A percentile compares a stretch with the other conserved stretches of the same genome.
phyloP scores from a whole-genome alignment of 139 green algal genomes.

The Haematococcus lacustris region DNA sequence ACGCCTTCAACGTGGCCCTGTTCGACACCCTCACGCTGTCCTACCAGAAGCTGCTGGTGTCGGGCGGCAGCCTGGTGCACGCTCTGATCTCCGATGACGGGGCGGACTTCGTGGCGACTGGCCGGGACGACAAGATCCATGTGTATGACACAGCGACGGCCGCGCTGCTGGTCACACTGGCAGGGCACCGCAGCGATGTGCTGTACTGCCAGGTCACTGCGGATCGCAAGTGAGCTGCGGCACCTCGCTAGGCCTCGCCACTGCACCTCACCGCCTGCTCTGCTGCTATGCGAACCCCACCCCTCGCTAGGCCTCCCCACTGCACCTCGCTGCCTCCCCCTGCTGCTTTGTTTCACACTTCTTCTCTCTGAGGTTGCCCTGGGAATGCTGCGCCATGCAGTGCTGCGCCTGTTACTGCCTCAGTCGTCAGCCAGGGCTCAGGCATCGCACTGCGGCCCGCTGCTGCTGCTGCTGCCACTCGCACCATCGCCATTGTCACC shows the following conservation, averaged over 20 bases:
- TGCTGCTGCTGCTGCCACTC: no score
- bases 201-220: slow-evolving; percentile 15
- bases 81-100: slow-evolving; percentile 19
- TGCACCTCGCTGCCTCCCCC: background rate
- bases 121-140: slow-evolving; percentile 27
- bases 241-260: background rate
- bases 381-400: background rate
- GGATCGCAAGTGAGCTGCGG: background rate
- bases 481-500: background rate
- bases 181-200: slow-evolving; percentile 21
- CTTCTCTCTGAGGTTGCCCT: no score
- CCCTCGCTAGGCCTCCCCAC: background rate
- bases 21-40: slow-evolving; percentile 5
- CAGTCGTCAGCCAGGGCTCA: no score
- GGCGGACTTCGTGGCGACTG: slow-evolving; percentile 16
- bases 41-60: slow-evolving; percentile 12
- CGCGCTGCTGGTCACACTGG: slow-evolving; percentile 11
- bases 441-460: no score
- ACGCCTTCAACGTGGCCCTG: slow-evolving; percentile 11
- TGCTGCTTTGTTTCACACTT: background rate
- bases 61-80: slow-evolving; percentile 13
- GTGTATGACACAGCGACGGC: slow-evolving; percentile 20
- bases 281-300: no score
- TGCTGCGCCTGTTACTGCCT: no score
- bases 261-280: background rate